phyloP scores from a whole-genome alignment of 2,329 filamentous ascomycete species.

The Diaporthe aspalathi region DNA sequence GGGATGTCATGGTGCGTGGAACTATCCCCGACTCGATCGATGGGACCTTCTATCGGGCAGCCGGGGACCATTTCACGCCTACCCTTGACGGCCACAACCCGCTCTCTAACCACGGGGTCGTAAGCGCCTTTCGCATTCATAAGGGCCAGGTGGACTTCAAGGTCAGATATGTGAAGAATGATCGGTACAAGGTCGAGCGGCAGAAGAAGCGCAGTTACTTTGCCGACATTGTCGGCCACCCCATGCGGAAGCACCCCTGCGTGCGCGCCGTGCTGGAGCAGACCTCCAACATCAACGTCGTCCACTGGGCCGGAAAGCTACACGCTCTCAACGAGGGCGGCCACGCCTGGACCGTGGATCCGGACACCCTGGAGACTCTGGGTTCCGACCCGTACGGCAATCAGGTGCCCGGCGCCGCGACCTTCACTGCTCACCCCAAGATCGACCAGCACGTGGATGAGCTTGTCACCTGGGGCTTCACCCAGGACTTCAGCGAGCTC shows the following conservation, averaged over 20 bases:
- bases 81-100: neutral
- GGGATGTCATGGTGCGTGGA: neutral
- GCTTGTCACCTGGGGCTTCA: neutral
- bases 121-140: neutral
- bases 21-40: neutral
- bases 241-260: neutral
- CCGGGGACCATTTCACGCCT: neutral
- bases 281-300: neutral
- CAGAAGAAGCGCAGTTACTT: neutral
- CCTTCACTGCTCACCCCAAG: neutral
- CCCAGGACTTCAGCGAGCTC: neutral
- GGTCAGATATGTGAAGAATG: neutral
- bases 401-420: neutral
- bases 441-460: neutral
- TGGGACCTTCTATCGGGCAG: neutral
- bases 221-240: neutral
- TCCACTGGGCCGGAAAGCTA: neutral
- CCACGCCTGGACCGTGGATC: neutral
- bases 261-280: neutral
- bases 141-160: neutral
- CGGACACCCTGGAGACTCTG: neutral
- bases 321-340: neutral
- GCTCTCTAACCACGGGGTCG: neutral
- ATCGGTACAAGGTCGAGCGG: neutral
- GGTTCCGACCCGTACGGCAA: neutral